phyloP scores from a whole-genome alignment of 2,329 filamentous ascomycete genomes.

The Aspergillus pseudoglaucus region DNA sequence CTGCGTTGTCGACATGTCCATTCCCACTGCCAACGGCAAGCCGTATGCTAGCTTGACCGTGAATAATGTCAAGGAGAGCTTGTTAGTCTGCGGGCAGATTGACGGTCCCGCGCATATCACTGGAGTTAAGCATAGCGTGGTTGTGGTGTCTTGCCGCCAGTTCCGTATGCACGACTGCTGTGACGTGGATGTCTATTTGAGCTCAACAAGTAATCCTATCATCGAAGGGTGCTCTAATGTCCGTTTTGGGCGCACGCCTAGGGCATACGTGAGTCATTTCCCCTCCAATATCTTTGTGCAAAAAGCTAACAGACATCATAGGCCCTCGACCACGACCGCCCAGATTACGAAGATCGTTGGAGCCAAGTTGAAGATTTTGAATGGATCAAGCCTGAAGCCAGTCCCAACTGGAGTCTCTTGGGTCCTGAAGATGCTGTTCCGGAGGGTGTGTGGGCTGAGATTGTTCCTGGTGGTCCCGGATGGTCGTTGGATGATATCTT shows the following conservation, averaged over 20 bases:
- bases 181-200: slow-evolving; percentile 76
- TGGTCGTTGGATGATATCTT: slow-evolving; percentile 62
- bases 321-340: slow-evolving; percentile 25
- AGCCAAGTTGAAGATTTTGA: slow-evolving; percentile 94
- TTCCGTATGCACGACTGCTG: slow-evolving; percentile 85
- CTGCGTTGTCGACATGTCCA: slow-evolving; percentile 76
- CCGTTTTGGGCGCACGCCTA: slow-evolving; percentile 70
- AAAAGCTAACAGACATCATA: slow-evolving; percentile 9
- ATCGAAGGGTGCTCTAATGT: slow-evolving; percentile 81
- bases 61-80: slow-evolving; percentile 61
- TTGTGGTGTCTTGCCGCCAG: slow-evolving; percentile 76
- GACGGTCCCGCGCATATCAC: slow-evolving; percentile 80
- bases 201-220: slow-evolving; percentile 77
- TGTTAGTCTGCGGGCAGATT: slow-evolving; percentile 74
- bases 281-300: not conserved
- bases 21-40: slow-evolving; percentile 49
- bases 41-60: slow-evolving; percentile 67
- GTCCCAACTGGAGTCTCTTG: slow-evolving; percentile 79
- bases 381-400: slow-evolving; percentile 80
- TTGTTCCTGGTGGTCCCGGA: slow-evolving; percentile 58
- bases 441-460: slow-evolving; percentile 61
- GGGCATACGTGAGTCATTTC: slow-evolving; percentile 55
- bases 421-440: slow-evolving; percentile 53
- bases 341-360: slow-evolving; percentile 61
- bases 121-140: slow-evolving; percentile 60